phyloP scores from a whole-genome alignment of 2,329 filamentous ascomycete species.

The Drechslerella coelobrocha region DNA sequence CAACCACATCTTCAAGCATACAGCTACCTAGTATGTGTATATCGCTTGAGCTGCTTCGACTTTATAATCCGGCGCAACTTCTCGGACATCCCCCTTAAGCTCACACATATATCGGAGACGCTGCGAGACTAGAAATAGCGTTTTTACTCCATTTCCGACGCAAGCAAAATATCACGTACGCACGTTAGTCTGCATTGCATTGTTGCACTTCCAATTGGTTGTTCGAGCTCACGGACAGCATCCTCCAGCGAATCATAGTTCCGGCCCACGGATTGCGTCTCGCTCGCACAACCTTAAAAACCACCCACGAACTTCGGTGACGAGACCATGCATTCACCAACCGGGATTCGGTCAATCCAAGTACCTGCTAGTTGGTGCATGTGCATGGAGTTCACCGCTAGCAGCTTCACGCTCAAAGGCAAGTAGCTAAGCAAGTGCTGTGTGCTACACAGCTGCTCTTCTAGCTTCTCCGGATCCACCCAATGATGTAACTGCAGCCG shows the following conservation, averaged over 20 bases:
- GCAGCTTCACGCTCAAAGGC: not conserved
- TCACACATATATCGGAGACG: no score
- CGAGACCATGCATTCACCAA: conserved; percentile 45
- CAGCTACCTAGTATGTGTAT: no score
- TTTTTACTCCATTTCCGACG: not conserved
- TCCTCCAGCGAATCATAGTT: not conserved
- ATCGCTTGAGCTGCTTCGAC: no score
- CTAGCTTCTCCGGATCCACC: conserved; percentile 14
- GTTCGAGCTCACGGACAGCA: not conserved
- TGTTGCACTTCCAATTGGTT: not conserved
- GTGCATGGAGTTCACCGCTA: not conserved
- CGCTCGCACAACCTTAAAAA: conserved; percentile 47
- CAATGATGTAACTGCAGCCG: conserved; percentile 36
- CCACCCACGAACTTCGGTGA: conserved; percentile 22
- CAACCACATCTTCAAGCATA: no score
- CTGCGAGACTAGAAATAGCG: no score
- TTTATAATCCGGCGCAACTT: no score
- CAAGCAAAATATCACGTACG: no score
- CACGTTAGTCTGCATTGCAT: not conserved
- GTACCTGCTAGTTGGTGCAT: conserved; percentile 11
- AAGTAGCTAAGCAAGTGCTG: no score
- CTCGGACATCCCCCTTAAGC: no score
- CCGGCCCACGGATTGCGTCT: not conserved
- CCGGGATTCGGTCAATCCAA: conserved; percentile 3
- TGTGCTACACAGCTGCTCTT: conserved; percentile 10